Evolutionary conservation across 2,329 filamentous ascomycete species (phyloP), one percentile per base, ranked within the genome.

Genomic region (Epichloe festucae): DNA sequence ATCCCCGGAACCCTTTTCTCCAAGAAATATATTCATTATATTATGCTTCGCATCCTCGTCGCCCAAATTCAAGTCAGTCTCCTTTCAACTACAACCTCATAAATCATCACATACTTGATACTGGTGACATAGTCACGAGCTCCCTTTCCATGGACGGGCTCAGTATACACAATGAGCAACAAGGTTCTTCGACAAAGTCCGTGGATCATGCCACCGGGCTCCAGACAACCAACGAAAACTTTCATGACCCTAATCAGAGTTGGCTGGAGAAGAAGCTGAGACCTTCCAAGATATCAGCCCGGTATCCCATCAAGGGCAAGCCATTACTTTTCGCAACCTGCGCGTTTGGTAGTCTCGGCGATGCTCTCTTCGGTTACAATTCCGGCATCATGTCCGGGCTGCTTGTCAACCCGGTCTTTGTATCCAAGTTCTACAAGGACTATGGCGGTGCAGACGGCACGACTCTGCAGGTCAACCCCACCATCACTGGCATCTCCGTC

Each of bases 351-450:
- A 54, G 52, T 35, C 48, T 56, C 15, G 54, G 54, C 19, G 54
- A 56, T 44, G 54, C 54, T 19, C 34, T 56, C 27, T 56, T 56
- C n/a, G 54, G 54, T 12, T 56, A 54, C 41, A 27, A 43, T 31
- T 14, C 27, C 52, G 54, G 54, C n/a, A 56, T 56, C 17, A 47
- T 56, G n/a, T 48, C 54, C 12, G 54, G 52, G 4, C 44, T 56
- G 31, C 48, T 56, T 23, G 54, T 56, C 17, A 56, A 56, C 44
- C 54, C 54, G 11, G 52, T 56, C 15, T 56, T 56, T 35, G 14
- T 56, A 15, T 34, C 52, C 10, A 52, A 31, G 36, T 56, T 56
- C 48, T 56, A 52, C 45, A 43, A 43, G 35, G 50, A 53, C 50
- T 52, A 56, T 31, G 54, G 54, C 39, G 54, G 50, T n/a, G 50